These are phyloP conservation scores for Talaromyces sp. DNA, from an alignment of 2,329 filamentous ascomycete species.

Conservation along the genomic window DNA sequence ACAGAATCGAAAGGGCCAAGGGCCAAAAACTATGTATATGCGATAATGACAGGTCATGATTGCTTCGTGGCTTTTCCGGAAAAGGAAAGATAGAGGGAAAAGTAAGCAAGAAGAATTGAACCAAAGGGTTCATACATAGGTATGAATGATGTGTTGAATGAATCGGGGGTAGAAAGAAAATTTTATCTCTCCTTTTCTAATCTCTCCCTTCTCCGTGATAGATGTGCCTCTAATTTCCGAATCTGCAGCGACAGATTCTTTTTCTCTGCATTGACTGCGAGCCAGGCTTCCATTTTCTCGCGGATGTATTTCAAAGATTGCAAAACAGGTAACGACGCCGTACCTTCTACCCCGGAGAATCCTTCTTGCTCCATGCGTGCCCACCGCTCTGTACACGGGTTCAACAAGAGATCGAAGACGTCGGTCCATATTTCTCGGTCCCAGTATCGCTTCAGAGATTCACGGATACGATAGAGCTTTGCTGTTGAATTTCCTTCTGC, in stretches of 20 bases:
- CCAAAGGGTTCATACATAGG: not conserved
- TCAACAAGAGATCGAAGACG: constrained; percentile 79
- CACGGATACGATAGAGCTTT: constrained; percentile 72
- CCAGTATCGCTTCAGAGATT: constrained; percentile 91
- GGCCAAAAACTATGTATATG: too few relatives aligned
- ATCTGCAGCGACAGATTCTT: constrained; percentile 59
- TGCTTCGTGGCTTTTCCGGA: not conserved
- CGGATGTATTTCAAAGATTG: constrained; percentile 64
- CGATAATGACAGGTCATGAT: not conserved
- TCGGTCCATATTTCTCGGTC: constrained; percentile 84
- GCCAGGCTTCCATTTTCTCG: constrained; percentile 76
- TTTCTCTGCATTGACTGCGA: constrained; percentile 75
- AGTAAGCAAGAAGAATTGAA: not conserved
- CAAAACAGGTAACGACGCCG: constrained; percentile 64
- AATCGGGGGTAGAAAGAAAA: not conserved
- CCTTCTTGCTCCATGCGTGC: constrained; percentile 53
- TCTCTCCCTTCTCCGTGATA: constrained; percentile 52
- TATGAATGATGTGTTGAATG: not conserved
- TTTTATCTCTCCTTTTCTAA: constrained; percentile 23
- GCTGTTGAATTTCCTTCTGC: constrained; percentile 18
- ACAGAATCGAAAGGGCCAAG: not conserved
- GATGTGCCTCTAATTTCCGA: constrained; percentile 60
- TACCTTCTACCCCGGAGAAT: constrained; percentile 13
- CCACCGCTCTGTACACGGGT: constrained; percentile 59
- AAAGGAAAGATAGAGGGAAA: too few relatives aligned